Evolutionary conservation across 495 filamentous ascomycete genomes (phyloP).

Genomic region (Oidiodendron maius): DNA sequence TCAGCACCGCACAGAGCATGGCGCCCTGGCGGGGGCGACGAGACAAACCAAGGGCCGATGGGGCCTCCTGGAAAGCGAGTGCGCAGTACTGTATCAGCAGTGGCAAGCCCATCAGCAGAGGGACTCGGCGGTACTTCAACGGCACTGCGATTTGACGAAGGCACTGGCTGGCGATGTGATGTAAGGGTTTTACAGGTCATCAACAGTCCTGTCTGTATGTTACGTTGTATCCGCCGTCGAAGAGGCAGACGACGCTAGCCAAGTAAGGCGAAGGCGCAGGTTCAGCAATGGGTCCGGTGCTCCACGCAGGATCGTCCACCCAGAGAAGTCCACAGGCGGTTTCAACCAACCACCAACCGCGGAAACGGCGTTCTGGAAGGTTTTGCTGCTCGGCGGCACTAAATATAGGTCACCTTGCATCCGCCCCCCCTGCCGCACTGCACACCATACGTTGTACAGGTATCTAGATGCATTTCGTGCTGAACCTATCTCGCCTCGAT

Average conservation of each 20-base stretch:
- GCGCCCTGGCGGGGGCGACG: too few relatives aligned
- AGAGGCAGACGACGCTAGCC: not conserved
- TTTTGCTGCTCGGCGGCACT: not conserved
- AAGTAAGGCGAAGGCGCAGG: not conserved
- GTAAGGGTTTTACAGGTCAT: not conserved
- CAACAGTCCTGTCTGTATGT: constrained; percentile 5
- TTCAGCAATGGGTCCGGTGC: too few relatives aligned
- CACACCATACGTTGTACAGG: not conserved
- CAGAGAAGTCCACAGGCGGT: too few relatives aligned
- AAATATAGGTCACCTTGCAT: not conserved
- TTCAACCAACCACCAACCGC: too few relatives aligned
- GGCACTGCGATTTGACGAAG: too few relatives aligned
- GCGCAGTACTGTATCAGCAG: not conserved
- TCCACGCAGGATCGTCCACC: too few relatives aligned
- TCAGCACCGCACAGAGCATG: too few relatives aligned
- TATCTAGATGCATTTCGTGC: not conserved
- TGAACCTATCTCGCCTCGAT: not conserved
- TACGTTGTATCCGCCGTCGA: constrained; percentile 13
- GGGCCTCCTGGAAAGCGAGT: too few relatives aligned
- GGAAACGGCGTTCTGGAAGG: not conserved
- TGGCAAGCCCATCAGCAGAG: too few relatives aligned
- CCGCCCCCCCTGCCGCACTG: not conserved
- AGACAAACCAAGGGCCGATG: too few relatives aligned
- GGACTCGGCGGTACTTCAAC: too few relatives aligned
- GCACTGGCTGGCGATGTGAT: too few relatives aligned